These are phyloP conservation scores for Choanephora cucurbitarum DNA, from an alignment of 371 early-diverging fungal species.

Conservation along the genomic window DNA sequence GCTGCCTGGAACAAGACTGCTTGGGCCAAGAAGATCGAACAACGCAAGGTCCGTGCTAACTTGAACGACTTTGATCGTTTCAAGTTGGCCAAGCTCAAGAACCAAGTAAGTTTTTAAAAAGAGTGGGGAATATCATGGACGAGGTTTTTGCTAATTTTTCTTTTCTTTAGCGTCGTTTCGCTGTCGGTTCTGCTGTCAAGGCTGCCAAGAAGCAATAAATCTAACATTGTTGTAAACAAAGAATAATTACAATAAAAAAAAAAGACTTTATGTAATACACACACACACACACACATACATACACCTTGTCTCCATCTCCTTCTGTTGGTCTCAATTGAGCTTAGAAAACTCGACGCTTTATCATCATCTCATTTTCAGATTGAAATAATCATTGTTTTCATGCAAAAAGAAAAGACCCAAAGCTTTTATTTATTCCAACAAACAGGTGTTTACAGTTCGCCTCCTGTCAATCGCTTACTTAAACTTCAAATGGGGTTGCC, in stretches of 20 bases:
- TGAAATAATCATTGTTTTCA: no score
- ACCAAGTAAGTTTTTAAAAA: conserved; percentile 57
- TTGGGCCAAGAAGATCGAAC: conserved; percentile 93
- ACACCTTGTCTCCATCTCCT: not conserved
- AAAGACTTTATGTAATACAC: not conserved
- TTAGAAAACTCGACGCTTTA: no score
- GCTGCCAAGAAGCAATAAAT: conserved; percentile 50
- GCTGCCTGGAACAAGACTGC: conserved; percentile 86
- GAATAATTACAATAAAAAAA: conserved; percentile 14
- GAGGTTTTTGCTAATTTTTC: conserved; percentile 6
- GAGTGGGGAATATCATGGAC: no score
- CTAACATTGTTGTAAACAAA: conserved; percentile 3
- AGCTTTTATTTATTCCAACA: no score
- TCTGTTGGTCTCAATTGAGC: no score
- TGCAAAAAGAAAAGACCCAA: no score
- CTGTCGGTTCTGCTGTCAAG: conserved; percentile 40
- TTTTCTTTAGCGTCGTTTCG: conserved; percentile 44
- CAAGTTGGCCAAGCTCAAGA: conserved; percentile 88
- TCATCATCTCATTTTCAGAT: no score
- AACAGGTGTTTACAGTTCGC: no score
- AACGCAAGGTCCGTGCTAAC: conserved; percentile 76
- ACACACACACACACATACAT: not conserved
- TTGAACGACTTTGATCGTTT: conserved; percentile 97
- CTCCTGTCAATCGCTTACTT: no score
- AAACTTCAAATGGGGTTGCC: no score